Conservation (phyloP, 352 stramenopile species). For the Aphanomyces cochlioides region DNA sequence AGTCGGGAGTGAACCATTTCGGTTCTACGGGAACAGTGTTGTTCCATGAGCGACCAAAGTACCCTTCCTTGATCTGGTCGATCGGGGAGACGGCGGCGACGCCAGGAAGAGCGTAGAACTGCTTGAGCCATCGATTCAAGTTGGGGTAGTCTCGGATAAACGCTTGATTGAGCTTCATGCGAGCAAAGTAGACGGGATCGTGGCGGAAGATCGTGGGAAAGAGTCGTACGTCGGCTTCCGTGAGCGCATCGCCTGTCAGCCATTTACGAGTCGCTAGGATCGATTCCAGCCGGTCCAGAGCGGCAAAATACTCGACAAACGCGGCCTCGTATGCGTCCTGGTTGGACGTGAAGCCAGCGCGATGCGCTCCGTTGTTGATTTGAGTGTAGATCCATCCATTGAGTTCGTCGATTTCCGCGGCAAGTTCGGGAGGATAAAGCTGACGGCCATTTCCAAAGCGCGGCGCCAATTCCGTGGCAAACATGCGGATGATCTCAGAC, state of each 20-base stretch:
- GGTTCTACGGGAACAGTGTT: background rate
- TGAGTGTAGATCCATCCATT: constrained; percentile 91
- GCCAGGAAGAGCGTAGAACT: background rate
- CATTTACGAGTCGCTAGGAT: constrained; percentile 54
- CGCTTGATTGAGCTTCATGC: constrained; percentile 88
- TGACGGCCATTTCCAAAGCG: constrained; percentile 49
- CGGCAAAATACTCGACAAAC: constrained; percentile 59
- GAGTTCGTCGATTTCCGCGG: constrained; percentile 80
- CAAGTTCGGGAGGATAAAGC: constrained; percentile 74
- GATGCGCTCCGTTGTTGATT: constrained; percentile 92
- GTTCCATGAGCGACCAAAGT: background rate
- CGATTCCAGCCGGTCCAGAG: constrained; percentile 65
- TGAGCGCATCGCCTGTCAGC: constrained; percentile 59
- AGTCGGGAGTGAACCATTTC: background rate
- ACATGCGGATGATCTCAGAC: constrained; percentile 91
- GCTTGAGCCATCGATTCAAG: constrained; percentile 39
- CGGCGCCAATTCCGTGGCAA: constrained; percentile 72
- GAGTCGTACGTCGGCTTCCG: constrained; percentile 75
- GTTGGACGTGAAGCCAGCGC: constrained; percentile 86
- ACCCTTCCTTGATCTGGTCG: background rate
- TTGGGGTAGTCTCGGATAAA: constrained; percentile 87
- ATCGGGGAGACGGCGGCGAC: background rate
- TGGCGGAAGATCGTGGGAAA: constrained; percentile 80
- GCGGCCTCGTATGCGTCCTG: constrained; percentile 87
- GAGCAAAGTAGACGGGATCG: constrained; percentile 79